Percentiles rank a stretch among this genome's conserved stretches.
Evolutionary conservation across 139 green algal species (phyloP).

Genomic region (Desmodesmus armatus): DNA sequence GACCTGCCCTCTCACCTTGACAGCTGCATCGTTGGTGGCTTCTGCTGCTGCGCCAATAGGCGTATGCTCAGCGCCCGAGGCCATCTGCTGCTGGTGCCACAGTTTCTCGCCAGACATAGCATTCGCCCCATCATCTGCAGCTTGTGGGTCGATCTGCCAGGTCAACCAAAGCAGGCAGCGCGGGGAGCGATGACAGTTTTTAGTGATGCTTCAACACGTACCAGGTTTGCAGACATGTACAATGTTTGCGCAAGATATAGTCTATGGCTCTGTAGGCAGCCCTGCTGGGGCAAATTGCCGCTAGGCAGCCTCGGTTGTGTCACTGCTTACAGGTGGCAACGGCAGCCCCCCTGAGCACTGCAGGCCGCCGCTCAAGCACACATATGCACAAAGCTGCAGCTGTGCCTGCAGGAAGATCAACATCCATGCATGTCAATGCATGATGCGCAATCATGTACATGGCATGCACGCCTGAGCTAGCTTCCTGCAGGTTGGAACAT

Average conservation of each 20-base stretch:
- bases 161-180: background rate
- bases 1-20: background rate
- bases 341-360: background rate
- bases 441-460: background rate
- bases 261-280: no score
- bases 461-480: no score
- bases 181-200: no score
- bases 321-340: background rate
- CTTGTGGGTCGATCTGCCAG: conserved; percentile 22
- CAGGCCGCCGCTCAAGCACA: background rate
- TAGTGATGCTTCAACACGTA: no score
- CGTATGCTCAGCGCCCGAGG: background rate
- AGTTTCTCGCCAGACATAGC: background rate
- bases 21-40: background rate
- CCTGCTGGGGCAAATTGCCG: no score
- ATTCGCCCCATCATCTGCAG: background rate
- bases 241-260: no score
- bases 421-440: background rate
- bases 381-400: background rate
- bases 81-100: conserved; percentile 29
- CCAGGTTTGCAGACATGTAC: no score
- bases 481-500: no score
- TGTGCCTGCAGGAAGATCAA: background rate
- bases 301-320: no score
- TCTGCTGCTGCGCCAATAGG: background rate